Conservation (phyloP, 805 yeast genomes). For the Kodamaea laetipori region DNA sequence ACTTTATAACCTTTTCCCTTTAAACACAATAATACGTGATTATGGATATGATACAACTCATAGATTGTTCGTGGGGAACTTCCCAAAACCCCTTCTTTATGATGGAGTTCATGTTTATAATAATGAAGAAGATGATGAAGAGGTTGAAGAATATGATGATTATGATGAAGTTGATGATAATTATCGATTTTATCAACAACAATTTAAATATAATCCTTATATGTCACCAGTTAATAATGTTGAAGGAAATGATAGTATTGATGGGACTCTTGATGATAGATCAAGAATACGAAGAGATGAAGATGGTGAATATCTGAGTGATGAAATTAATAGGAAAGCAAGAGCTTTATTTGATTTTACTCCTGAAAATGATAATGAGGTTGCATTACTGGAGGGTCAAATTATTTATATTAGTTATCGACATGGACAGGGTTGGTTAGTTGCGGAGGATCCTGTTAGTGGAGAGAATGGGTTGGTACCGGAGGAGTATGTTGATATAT, state of each 20-base stretch:
- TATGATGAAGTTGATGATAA: constrained; percentile 8
- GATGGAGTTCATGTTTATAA: constrained; percentile 15
- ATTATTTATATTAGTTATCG: constrained; percentile 81
- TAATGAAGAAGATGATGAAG: constrained; percentile 14
- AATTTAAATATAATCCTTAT: constrained; percentile 13
- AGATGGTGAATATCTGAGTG: constrained; percentile 19
- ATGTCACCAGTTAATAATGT: constrained; percentile 14
- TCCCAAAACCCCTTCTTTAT: constrained; percentile 18
- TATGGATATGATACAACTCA: constrained; percentile 25
- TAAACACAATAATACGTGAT: constrained; percentile 24
- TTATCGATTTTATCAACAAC: constrained; percentile 5
- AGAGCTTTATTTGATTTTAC: constrained; percentile 85
- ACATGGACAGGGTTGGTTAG: constrained; percentile 99
- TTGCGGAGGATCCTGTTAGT: constrained; percentile 75
- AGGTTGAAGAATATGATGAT: constrained; percentile 7
- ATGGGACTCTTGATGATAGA: background rate
- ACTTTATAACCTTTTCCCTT: constrained; percentile 18
- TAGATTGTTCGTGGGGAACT: constrained; percentile 24
- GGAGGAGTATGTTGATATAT: constrained; percentile 80
- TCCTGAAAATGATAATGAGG: constrained; percentile 95
- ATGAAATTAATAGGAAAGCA: constrained; percentile 58
- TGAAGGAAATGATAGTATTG: constrained; percentile 4
- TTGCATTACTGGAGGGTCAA: constrained; percentile 77
- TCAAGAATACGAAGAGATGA: constrained; percentile 7
- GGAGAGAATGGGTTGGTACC: constrained; percentile 93